Evolutionary conservation across 1,284 basidiomycete species (phyloP), one percentile per base, ranked within the genome.

Genomic region (Sporisorium iseilematis-ciliati): DNA sequence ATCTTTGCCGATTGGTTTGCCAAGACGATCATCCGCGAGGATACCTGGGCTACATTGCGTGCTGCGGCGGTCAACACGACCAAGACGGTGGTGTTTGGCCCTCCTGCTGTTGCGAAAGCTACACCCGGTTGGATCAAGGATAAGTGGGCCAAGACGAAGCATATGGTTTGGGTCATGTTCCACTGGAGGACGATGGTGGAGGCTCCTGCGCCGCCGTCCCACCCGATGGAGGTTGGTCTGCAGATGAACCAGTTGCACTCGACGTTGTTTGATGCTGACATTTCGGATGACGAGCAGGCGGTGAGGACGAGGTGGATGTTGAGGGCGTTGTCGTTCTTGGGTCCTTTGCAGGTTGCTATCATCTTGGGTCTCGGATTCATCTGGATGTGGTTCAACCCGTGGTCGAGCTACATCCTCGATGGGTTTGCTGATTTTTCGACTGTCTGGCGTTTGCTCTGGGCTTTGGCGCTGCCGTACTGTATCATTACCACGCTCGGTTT

Each of bases 361-460:
- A 85, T 86, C 57, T 82, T 86, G 33, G 82, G 79, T 21, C 57
- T 86, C 29, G 85, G 83, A 26, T 82, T 77, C 63, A 55, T 85
- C 35, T 86, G 86, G 86, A 80, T 83, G 66, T 74, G 82, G 68
- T 82, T 69, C 68, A 85, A 86, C 75, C 86, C 86, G 2, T 74
- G 70, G 79, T 77, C 82, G 64, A 38, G 57, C 41, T 86, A 84
- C 78, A 84, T 84, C 3, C 74, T 81, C 72, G 80, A 85, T 59
- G 84, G 78, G 8, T 75, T 84, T 62, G 85, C 85, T 7, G 49
- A 69, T 43, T 86, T 86, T 68, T 84, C 82, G 18, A 80, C 85
- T 14, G 59, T 86, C 8, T 86, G 86, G 86, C 80, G 86, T 18
- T 78, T 86, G 73, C 68, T 86, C 31, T 86, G 86, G 86, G 80